Evolutionary conservation across 1,284 basidiomycete species (phyloP).

Genomic region (Moniliella sp.): DNA sequence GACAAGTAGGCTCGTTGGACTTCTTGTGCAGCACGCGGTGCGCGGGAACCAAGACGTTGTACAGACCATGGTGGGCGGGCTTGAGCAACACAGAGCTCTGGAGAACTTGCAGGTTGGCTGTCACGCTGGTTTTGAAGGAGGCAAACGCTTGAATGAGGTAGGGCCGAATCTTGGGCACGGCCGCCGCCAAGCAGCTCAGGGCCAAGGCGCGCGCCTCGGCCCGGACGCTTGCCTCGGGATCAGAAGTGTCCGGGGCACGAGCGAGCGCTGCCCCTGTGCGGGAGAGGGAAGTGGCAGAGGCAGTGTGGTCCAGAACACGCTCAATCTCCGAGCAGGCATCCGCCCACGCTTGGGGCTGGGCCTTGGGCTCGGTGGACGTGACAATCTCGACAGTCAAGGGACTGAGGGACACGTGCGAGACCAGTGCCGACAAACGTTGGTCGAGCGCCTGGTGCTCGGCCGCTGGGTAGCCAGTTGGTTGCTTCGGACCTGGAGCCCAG

Average conservation of each 20-base stretch:
- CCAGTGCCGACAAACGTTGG: slow-evolving; percentile 56
- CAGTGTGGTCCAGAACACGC: slow-evolving; percentile 45
- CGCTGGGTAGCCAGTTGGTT: slow-evolving; percentile 68
- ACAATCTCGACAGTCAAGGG: slow-evolving; percentile 57
- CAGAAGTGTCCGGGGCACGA: slow-evolving; percentile 1
- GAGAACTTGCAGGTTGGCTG: slow-evolving; percentile 75
- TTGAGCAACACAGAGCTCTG: slow-evolving; percentile 72
- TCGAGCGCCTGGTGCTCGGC: slow-evolving; percentile 60
- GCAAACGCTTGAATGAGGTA: slow-evolving; percentile 65
- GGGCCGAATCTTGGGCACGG: slow-evolving; percentile 61
- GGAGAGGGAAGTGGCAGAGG: background rate
- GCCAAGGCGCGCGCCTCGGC: slow-evolving; percentile 58
- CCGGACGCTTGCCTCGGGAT: slow-evolving; percentile 46
- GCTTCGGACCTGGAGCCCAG: slow-evolving; percentile 68
- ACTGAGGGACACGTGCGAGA: slow-evolving; percentile 59
- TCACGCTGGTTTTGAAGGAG: slow-evolving; percentile 59
- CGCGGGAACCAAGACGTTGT: slow-evolving; percentile 66
- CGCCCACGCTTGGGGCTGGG: background rate
- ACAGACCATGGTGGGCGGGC: slow-evolving; percentile 49
- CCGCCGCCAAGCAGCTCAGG: slow-evolving; percentile 69
- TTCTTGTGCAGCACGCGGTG: slow-evolving; percentile 60
- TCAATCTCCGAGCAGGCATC: slow-evolving; percentile 43
- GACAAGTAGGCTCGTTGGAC: slow-evolving; percentile 68
- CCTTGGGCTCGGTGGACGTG: slow-evolving; percentile 51
- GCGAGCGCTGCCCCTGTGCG: background rate